Conservation (phyloP, 371 early-diverging fungal genomes). For the Lichtheimia ramosa region DNA sequence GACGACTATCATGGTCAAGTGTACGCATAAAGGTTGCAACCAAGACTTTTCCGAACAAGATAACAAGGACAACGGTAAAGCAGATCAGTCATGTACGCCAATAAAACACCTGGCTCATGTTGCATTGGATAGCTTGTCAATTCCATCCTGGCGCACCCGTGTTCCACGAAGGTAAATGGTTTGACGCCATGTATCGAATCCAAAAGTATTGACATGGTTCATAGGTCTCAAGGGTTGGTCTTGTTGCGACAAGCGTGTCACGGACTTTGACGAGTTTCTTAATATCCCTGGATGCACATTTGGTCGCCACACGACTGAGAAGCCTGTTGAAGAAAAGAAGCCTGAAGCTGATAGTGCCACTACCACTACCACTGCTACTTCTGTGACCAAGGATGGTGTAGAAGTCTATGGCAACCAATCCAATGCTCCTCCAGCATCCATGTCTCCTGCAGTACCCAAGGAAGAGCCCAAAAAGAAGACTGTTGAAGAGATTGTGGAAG, state of each 20-base stretch:
- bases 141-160: conserved; percentile 85
- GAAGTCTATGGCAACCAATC: conserved; percentile 34
- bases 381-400: conserved; percentile 38
- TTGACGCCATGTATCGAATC: not conserved
- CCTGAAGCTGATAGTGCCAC: conserved; percentile 15
- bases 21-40: conserved; percentile 83
- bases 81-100: not conserved
- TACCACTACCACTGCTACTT: conserved; percentile 15
- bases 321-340: conserved; percentile 36
- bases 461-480: conserved; percentile 2
- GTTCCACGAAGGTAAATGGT: conserved; percentile 77
- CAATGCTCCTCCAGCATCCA: not conserved
- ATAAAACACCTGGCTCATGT: not conserved
- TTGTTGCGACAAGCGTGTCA: conserved; percentile 91
- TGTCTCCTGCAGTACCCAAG: conserved; percentile 3
- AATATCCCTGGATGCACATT: conserved; percentile 77
- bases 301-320: conserved; percentile 65
- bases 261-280: conserved; percentile 91
- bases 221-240: conserved; percentile 87
- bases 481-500: conserved; percentile 41
- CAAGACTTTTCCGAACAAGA: conserved; percentile 69
- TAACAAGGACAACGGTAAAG: conserved; percentile 65
- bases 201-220: not conserved
- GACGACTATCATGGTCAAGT: conserved; percentile 51
- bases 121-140: conserved; percentile 51